These are phyloP conservation scores for Leccinum fallax DNA, from an alignment of 1,284 basidiomycete species.

Conservation along the genomic window DNA sequence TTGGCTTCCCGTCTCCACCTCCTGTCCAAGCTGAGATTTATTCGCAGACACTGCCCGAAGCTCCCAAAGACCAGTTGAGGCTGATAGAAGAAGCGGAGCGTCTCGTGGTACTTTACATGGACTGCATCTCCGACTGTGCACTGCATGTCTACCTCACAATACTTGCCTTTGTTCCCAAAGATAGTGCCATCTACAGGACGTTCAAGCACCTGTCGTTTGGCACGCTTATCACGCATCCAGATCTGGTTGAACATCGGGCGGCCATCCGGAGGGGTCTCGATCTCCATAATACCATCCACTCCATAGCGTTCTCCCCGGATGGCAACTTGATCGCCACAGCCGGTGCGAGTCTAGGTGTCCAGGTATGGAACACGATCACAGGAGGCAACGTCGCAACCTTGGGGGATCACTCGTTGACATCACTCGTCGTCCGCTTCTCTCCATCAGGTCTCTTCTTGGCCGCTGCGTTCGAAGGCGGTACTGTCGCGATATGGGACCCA, in stretches of 20 bases:
- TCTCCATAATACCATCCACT: conserved; percentile 12
- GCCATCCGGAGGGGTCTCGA: conserved; percentile 3
- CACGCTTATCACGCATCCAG: not conserved
- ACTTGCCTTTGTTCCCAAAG: conserved; percentile 3
- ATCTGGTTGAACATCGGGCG: not conserved
- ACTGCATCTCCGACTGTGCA: conserved; percentile 26
- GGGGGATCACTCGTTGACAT: conserved; percentile 13
- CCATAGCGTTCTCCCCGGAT: conserved; percentile 22
- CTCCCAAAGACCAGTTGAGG: conserved; percentile 3
- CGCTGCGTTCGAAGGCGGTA: conserved; percentile 19
- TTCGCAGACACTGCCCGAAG: conserved; percentile 11
- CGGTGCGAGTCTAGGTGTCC: conserved; percentile 19
- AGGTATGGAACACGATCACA: conserved; percentile 26
- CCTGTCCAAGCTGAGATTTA: not conserved
- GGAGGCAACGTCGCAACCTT: conserved; percentile 26
- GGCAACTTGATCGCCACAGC: conserved; percentile 20
- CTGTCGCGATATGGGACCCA: conserved; percentile 28
- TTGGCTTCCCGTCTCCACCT: not conserved
- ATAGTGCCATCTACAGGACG: conserved; percentile 6
- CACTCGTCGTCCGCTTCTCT: conserved; percentile 28
- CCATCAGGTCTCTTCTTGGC: conserved; percentile 25
- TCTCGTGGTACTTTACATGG: conserved; percentile 23
- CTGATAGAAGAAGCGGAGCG: conserved; percentile 23
- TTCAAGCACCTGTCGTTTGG: conserved; percentile 19
- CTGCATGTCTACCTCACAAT: conserved; percentile 24